Conservation (phyloP, 2,329 filamentous ascomycete species). For the Sarocladium brachiariae region DNA sequence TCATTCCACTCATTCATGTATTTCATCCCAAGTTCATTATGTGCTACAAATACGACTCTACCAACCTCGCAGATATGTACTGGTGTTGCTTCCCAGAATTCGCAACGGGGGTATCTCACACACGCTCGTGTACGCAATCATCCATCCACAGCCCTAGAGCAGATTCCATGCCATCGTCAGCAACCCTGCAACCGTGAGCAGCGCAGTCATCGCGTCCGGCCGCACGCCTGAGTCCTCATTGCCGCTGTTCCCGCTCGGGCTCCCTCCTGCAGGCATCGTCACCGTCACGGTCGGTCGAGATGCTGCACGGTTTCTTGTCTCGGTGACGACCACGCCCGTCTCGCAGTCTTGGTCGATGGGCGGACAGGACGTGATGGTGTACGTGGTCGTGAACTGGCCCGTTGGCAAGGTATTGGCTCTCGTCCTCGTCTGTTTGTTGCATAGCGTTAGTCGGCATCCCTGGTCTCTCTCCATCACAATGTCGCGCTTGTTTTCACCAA, state of each 20-base stretch:
- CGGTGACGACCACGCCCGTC: conserved; percentile 18
- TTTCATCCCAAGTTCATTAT: too few species aligned
- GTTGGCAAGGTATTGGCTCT: conserved; percentile 11
- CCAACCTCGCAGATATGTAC: too few species aligned
- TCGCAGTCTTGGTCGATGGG: conserved; percentile 16
- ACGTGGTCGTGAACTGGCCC: conserved; percentile 17
- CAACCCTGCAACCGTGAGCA: conserved; percentile 2
- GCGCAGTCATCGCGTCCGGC: conserved; percentile 4
- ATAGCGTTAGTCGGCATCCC: background rate
- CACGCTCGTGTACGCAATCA: too few species aligned
- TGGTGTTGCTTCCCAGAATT: too few species aligned
- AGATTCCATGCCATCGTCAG: conserved; percentile 2
- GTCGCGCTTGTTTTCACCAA: background rate
- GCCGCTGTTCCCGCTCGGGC: background rate
- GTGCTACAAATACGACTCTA: too few species aligned
- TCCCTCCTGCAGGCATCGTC: background rate
- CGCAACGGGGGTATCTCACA: too few species aligned
- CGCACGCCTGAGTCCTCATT: background rate
- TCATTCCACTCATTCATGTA: too few species aligned
- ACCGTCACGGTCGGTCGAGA: conserved; percentile 5
- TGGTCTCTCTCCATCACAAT: background rate
- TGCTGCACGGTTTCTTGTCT: conserved; percentile 12
- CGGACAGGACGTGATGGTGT: conserved; percentile 21
- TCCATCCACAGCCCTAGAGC: background rate
- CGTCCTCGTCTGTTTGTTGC: background rate